Base-by-base conservation (phyloP, 2,329 filamentous ascomycete genomes). In the Metarhizium album region DNA sequence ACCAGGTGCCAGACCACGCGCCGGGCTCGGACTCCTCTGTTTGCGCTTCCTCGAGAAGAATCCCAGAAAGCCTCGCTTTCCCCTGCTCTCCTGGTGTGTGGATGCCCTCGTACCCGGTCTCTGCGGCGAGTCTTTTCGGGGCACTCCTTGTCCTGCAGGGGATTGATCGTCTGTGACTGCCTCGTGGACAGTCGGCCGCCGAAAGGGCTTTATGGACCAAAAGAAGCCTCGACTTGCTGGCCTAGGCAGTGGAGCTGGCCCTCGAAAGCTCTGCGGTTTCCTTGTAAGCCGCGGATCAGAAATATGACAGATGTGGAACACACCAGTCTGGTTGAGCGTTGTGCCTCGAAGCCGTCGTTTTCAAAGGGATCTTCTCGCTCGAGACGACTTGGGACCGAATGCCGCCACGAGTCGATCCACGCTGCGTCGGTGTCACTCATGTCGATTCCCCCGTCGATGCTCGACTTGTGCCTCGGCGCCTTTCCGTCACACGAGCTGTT, bases 311-410 rank as follows among this genome's bases (percentile, higher is more conserved):
- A 27, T 18, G 40, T 8, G 7, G 2, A 29, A 47, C 55, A 37
- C 27, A 66, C 66, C 11, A 66, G 54, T 37, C 64, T 61, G 5
- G 64, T 67, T 0, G 57, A 50, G 18, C 64, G 63, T 3, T 65
- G 60, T 16, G 57, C 55, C 2, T 56, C 59, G 22, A 68, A 68
- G 0, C 60, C 62, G 46, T 69, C 66, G 8, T 61, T 61, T 11
- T 55, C 58, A 43, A 70, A 70, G 0, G 67, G 67, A 49, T 68
- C 64, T 3, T 63, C 59, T 22, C 67, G 59, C 16, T 69, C 66
- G 7, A 65, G 52, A 16, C 62, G 62, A 38, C 62, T 66, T 13
- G 67, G 67, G 22, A 70, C 62, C 13, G 61, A 63, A 27, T 58
- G 57, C 4, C 67, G 60, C 67, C 67, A 70, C 1, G 59, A 58